Percentiles rank a stretch among this genome's conserved stretches.
Conservation (phyloP, 2,329 filamentous ascomycete genomes). For the Diaporthe batatas region DNA sequence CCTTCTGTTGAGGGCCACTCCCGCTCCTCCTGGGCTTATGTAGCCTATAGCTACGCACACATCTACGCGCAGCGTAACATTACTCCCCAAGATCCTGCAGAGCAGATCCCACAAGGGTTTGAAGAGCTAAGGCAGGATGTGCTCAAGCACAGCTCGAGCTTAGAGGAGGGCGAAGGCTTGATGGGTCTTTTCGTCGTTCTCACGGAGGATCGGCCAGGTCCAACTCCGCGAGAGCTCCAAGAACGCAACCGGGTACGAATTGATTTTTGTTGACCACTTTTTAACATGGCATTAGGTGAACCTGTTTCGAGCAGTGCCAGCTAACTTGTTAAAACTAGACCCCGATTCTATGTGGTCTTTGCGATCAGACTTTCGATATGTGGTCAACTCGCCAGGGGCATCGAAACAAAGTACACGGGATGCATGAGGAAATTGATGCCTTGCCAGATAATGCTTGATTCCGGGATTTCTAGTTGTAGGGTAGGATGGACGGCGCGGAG, state of each 20-base stretch:
- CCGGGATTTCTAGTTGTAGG: background rate
- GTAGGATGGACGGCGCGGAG: background rate
- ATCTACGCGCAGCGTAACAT: background rate
- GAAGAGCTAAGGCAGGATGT: constrained; percentile 3
- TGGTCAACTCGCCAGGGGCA: background rate
- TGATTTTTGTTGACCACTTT: background rate
- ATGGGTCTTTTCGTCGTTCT: background rate
- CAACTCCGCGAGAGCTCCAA: too few relatives aligned
- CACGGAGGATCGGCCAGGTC: background rate
- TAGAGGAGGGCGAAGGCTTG: constrained; percentile 9
- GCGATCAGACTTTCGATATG: background rate
- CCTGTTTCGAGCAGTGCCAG: background rate
- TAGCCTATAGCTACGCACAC: constrained; percentile 3
- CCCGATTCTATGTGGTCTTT: constrained; percentile 3
- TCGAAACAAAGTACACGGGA: background rate
- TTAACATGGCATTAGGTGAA: background rate
- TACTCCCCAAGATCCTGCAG: background rate
- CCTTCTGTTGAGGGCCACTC: background rate
- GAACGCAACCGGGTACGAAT: background rate
- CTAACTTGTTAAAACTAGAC: background rate
- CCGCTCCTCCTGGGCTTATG: background rate
- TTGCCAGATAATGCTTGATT: constrained; percentile 1
- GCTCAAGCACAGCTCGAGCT: background rate
- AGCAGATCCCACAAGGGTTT: background rate
- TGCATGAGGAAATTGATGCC: background rate